Conservation (phyloP, 2,329 filamentous ascomycete genomes). For the Monascus ruber region DNA sequence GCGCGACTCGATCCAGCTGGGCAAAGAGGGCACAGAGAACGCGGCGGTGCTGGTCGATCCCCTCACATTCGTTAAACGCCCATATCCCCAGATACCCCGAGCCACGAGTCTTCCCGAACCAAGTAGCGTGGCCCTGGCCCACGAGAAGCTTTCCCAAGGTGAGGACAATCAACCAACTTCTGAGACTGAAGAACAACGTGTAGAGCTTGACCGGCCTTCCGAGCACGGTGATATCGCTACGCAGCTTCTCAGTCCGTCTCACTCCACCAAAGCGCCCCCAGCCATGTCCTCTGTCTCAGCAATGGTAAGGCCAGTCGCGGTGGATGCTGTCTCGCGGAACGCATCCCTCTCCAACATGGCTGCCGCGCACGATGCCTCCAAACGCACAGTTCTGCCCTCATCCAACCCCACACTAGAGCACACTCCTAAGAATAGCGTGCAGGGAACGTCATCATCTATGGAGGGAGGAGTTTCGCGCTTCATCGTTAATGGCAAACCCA, state of each 20-base stretch:
- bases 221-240: slow-evolving; percentile 28
- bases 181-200: slow-evolving; percentile 10
- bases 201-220: slow-evolving; percentile 8
- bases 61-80: slow-evolving; percentile 30
- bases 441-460: slow-evolving; percentile 36
- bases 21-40: slow-evolving; percentile 24
- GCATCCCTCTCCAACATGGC: slow-evolving; percentile 26
- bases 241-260: slow-evolving; percentile 27
- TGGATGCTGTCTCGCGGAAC: slow-evolving; percentile 24
- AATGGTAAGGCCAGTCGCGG: slow-evolving; percentile 26
- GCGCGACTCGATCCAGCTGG: slow-evolving; percentile 30
- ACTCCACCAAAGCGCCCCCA: slow-evolving; percentile 34
- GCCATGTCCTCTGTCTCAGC: slow-evolving; percentile 39
- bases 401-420: slow-evolving; percentile 16
- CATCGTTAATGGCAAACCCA: slow-evolving; percentile 24
- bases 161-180: slow-evolving; percentile 8
- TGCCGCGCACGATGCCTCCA: slow-evolving; percentile 19
- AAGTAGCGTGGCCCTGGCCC: slow-evolving; percentile 20
- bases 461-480: slow-evolving; percentile 38
- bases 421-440: slow-evolving; percentile 19
- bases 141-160: slow-evolving; percentile 12
- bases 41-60: slow-evolving; percentile 25
- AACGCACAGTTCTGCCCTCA: slow-evolving; percentile 18
- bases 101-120: slow-evolving; percentile 29
- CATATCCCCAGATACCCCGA: slow-evolving; percentile 27